Percentiles rank a stretch among this genome's conserved stretches.
phyloP scores from a whole-genome alignment of 2,329 filamentous ascomycete genomes.

The Aspergillus versicolor region DNA sequence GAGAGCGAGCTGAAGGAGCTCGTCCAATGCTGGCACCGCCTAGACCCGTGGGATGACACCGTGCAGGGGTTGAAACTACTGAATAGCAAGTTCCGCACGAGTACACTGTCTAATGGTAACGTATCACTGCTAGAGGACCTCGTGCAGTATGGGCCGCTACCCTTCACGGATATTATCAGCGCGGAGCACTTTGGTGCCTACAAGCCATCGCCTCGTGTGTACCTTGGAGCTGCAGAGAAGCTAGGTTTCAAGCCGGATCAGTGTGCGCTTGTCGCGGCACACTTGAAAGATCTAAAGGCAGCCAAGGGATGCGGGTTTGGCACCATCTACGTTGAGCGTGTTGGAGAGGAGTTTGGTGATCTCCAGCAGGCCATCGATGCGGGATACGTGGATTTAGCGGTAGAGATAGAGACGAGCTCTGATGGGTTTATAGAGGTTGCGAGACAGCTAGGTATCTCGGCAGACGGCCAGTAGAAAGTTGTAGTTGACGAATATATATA shows the following conservation, averaged over 20 bases:
- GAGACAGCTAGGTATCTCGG: conserved; percentile 43
- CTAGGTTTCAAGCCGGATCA: conserved; percentile 59
- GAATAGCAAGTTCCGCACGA: conserved; percentile 57
- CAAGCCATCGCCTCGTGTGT: conserved; percentile 69
- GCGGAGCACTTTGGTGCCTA: conserved; percentile 72
- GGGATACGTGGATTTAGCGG: conserved; percentile 66
- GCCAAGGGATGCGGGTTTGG: conserved; percentile 64
- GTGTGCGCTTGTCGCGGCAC: conserved; percentile 76
- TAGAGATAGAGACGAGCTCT: conserved; percentile 47
- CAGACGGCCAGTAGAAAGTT: neutral
- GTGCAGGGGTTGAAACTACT: conserved; percentile 57
- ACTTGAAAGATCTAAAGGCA: conserved; percentile 66
- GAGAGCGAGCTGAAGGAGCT: conserved; percentile 61
- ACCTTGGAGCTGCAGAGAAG: conserved; percentile 63
- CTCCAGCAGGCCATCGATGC: conserved; percentile 54
- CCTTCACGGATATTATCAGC: conserved; percentile 63
- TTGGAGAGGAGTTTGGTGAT: conserved; percentile 63
- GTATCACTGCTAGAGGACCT: conserved; percentile 65
- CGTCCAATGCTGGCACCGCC: conserved; percentile 69
- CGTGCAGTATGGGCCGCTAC: conserved; percentile 56
- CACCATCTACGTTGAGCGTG: conserved; percentile 72
- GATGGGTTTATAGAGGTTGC: conserved; percentile 56
- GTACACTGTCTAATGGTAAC: conserved; percentile 76
- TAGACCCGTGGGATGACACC: conserved; percentile 68
- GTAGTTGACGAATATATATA: neutral